These are phyloP conservation scores for Phytophthora melonis DNA, from an alignment of 352 stramenopile species.

Conservation along the genomic window DNA sequence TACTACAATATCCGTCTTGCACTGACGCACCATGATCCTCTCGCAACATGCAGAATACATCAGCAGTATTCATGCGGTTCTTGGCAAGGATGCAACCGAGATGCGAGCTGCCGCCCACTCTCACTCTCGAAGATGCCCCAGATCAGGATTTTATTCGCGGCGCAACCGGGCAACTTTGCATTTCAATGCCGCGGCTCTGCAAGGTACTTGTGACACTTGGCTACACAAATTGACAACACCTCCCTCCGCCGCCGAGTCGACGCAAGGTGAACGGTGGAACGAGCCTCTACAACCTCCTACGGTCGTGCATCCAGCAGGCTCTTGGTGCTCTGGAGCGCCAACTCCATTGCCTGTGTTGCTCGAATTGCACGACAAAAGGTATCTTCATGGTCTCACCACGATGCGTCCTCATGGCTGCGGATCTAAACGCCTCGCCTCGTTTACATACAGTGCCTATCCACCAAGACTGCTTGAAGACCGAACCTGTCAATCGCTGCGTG, in stretches of 20 bases:
- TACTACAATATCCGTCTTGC: too few species aligned
- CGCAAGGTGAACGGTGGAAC: slow-evolving; percentile 1
- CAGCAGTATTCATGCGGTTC: too few species aligned
- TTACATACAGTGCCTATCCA: slow-evolving; percentile 33
- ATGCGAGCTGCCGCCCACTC: too few species aligned
- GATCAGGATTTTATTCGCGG: neutral
- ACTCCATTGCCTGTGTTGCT: neutral
- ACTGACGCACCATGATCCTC: too few species aligned
- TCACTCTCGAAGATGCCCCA: too few species aligned
- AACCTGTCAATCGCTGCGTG: neutral
- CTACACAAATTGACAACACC: slow-evolving; percentile 38
- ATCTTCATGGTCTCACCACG: neutral
- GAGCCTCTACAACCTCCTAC: slow-evolving; percentile 10
- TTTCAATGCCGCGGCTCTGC: slow-evolving; percentile 20
- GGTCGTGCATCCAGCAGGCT: neutral
- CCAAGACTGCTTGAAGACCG: neutral
- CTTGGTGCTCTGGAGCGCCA: neutral
- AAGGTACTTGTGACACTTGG: slow-evolving; percentile 39
- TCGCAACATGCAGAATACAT: too few species aligned
- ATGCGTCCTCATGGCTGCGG: neutral
- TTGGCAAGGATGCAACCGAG: too few species aligned
- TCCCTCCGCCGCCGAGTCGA: neutral
- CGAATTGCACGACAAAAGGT: neutral
- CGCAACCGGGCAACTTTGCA: neutral
- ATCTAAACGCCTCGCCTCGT: neutral